These are phyloP conservation scores for Thymus quinquecostatus DNA, from an alignment of 257 asterid genomes.

Conservation along the genomic window DNA sequence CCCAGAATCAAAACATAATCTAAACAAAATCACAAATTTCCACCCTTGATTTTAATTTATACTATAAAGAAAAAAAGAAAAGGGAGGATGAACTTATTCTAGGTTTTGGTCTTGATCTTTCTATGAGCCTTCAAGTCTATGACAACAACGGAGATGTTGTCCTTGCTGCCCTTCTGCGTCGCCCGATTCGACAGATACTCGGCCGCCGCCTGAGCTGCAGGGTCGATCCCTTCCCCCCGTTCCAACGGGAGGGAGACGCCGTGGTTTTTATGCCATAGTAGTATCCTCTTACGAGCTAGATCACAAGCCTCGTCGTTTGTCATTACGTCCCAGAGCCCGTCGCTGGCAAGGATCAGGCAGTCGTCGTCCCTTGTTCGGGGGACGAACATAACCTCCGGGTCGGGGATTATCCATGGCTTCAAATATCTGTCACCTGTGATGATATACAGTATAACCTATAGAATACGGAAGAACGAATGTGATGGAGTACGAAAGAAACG, in stretches of 20 bases:
- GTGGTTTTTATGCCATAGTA: conserved; percentile 75
- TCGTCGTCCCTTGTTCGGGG: conserved; percentile 77
- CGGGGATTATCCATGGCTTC: conserved; percentile 89
- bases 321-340: conserved; percentile 96
- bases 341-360: conserved; percentile 87
- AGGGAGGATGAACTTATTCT: conserved; percentile 21
- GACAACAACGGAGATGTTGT: conserved; percentile 77
- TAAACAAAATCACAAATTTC: conserved; percentile 28
- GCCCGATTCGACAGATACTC: conserved; percentile 86
- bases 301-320: conserved; percentile 87
- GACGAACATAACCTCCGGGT: conserved; percentile 79
- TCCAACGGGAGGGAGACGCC: conserved; percentile 44
- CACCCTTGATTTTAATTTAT: conserved; percentile 2
- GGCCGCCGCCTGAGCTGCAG: conserved; percentile 94
- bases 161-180: conserved; percentile 89
- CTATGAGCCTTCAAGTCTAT: conserved; percentile 84
- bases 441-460: background rate
- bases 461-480: background rate
- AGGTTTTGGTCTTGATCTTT: conserved; percentile 61
- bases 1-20: conserved; percentile 45
- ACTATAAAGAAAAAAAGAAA: background rate
- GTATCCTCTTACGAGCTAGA: conserved; percentile 76
- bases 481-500: conserved; percentile 15
- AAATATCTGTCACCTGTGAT: conserved; percentile 82
- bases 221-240: conserved; percentile 84